Evolutionary conservation across 495 filamentous ascomycete genomes (phyloP).

Genomic region (Neurospora cerealis): DNA sequence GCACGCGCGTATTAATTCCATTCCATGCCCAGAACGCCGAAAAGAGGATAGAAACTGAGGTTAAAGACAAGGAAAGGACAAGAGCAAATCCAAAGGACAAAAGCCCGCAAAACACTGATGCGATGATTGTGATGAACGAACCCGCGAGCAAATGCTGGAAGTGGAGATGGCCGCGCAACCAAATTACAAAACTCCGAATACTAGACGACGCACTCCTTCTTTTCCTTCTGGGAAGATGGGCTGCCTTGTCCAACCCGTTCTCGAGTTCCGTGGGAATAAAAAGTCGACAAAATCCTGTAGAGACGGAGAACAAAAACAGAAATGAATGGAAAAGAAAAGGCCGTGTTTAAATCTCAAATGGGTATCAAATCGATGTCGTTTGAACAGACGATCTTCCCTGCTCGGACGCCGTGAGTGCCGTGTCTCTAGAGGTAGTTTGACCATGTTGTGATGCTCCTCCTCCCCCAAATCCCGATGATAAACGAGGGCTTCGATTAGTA

Average conservation of each 20-base stretch:
- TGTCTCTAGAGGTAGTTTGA: neutral
- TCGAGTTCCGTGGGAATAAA: neutral
- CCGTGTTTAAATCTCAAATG: neutral
- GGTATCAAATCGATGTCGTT: neutral
- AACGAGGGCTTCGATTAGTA: neutral
- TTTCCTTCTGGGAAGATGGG: neutral
- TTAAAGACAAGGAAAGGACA: neutral
- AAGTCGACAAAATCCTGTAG: neutral
- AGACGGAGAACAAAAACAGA: neutral
- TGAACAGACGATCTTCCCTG: neutral
- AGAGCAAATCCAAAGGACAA: neutral
- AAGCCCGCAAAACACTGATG: neutral
- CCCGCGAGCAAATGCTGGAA: neutral
- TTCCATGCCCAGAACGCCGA: neutral
- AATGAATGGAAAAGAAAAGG: too few relatives aligned
- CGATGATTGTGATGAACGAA: neutral
- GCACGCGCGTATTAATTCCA: neutral
- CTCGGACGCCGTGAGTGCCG: neutral
- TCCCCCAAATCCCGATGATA: neutral
- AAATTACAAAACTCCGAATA: neutral
- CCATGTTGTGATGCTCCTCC: neutral
- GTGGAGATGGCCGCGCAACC: neutral
- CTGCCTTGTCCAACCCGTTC: neutral
- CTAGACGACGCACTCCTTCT: neutral
- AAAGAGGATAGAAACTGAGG: neutral